phyloP scores from a whole-genome alignment of 208 protist genomes.

The Histomonas meleagridis region DNA sequence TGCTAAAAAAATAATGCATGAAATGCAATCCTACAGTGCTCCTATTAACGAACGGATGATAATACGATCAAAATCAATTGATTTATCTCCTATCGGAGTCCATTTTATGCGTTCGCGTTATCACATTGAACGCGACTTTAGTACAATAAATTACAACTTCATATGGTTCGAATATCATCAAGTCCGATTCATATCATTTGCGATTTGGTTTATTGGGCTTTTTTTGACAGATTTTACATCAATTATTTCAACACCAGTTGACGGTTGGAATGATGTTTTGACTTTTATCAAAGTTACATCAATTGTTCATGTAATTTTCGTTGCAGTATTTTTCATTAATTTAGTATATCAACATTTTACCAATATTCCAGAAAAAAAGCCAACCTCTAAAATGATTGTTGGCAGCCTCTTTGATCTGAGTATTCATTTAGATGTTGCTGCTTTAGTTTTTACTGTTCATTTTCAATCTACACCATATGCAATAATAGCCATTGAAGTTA shows the following conservation, averaged over 20 bases:
- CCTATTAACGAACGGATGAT: no score
- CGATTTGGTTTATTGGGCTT: constrained; percentile 19
- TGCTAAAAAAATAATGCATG: no score
- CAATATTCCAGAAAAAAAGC: background rate
- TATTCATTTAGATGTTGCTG: background rate
- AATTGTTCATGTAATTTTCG: background rate
- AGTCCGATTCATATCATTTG: background rate
- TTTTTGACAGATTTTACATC: constrained; percentile 33
- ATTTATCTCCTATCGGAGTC: no score
- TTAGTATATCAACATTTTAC: background rate
- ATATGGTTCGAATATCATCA: constrained; percentile 16
- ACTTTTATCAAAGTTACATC: background rate
- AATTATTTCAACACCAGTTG: background rate
- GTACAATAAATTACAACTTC: background rate
- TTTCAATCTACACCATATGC: background rate
- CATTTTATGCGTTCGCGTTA: background rate
- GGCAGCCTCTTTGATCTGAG: background rate
- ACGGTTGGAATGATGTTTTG: constrained; percentile 2
- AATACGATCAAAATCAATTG: no score
- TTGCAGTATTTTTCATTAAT: background rate
- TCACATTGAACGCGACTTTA: constrained; percentile 28
- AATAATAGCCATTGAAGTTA: background rate
- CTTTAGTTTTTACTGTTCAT: background rate
- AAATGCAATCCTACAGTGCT: no score
- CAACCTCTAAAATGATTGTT: background rate